These are phyloP conservation scores for Schizochytrium sp. DNA, from an alignment of 108 stramenopile genomes.

Conservation along the genomic window DNA sequence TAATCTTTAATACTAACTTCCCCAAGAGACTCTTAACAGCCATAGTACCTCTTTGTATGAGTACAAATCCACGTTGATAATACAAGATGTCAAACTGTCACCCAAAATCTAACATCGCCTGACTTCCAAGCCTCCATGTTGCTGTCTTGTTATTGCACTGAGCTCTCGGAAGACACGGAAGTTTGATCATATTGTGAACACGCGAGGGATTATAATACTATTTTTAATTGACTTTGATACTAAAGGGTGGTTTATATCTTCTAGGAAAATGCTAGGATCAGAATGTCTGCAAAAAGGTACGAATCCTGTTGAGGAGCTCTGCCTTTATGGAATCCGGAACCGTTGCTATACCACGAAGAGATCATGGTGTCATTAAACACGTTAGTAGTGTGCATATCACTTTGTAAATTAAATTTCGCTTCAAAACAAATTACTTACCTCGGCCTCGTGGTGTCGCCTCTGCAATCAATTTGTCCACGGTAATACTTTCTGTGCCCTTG, in stretches of 20 bases:
- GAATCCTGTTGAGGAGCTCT: conserved; percentile 78
- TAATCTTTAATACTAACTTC: no score
- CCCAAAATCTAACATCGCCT: no score
- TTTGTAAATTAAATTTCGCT: no score
- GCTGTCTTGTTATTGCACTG: no score
- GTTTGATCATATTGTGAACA: no score
- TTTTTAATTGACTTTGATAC: neutral
- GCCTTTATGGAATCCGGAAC: conserved; percentile 80
- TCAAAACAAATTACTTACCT: conserved; percentile 58
- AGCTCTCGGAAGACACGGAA: no score
- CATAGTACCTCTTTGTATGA: no score
- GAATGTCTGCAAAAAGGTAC: conserved; percentile 74
- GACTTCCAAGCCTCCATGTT: no score
- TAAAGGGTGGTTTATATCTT: neutral
- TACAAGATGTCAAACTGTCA: no score
- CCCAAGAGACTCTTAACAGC: no score
- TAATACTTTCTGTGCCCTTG: conserved; percentile 81
- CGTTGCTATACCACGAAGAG: conserved; percentile 65
- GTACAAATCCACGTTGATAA: no score
- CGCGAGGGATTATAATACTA: neutral
- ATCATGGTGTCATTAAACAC: neutral
- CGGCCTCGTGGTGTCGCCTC: conserved; percentile 80
- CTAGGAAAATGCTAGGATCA: neutral
- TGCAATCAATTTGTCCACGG: conserved; percentile 80
- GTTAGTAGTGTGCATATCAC: neutral